These are phyloP conservation scores for Cnidoscolus chayamansa DNA, from an alignment of 441 rosid genomes.

Conservation along the genomic window DNA sequence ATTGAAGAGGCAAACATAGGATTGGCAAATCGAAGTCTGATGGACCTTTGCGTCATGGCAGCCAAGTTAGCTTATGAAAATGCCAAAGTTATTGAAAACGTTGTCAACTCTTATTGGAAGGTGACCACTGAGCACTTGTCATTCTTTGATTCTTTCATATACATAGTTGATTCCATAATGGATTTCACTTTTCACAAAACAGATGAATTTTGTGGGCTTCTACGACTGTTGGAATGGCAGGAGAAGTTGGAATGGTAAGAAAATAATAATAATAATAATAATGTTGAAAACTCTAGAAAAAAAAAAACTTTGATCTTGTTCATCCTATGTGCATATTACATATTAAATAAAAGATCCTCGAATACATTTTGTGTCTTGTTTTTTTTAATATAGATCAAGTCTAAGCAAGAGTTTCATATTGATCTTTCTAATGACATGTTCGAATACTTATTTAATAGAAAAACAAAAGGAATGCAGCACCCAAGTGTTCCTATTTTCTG, in stretches of 20 bases:
- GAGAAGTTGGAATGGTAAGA: slow-evolving; percentile 27
- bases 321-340: too few species aligned
- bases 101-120: slow-evolving; percentile 61
- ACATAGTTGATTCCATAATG: neutral
- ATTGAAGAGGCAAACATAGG: slow-evolving; percentile 18
- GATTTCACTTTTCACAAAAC: neutral
- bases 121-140: slow-evolving; percentile 24
- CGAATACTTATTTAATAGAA: slow-evolving; percentile 32
- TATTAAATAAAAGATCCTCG: too few species aligned
- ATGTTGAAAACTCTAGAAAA: too few species aligned
- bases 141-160: neutral
- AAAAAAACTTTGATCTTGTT: too few species aligned
- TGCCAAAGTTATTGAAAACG: slow-evolving; percentile 46
- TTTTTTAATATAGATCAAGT: neutral
- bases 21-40: slow-evolving; percentile 36
- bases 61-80: slow-evolving; percentile 71
- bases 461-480: slow-evolving; percentile 59
- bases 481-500: slow-evolving; percentile 60
- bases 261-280: neutral
- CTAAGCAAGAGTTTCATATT: too few species aligned
- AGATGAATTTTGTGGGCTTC: slow-evolving; percentile 34
- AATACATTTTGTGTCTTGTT: neutral
- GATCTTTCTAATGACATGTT: neutral
- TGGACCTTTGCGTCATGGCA: slow-evolving; percentile 74
- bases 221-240: slow-evolving; percentile 31